Conservation (phyloP, 108 stramenopile species). For the Stephanodiscus triporus region DNA sequence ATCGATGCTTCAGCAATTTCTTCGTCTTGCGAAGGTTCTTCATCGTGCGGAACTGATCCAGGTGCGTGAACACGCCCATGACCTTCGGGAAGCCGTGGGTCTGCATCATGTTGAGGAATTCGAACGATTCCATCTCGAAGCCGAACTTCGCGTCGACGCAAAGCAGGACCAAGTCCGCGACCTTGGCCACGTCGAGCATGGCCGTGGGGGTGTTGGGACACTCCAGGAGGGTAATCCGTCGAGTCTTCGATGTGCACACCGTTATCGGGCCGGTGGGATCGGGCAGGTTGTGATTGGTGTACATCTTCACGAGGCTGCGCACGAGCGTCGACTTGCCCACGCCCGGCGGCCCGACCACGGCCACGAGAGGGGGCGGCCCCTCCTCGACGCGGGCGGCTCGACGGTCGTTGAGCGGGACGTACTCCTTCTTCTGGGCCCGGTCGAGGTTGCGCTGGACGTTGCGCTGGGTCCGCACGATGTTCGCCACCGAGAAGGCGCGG, state of each 20-base stretch:
- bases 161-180: slow-evolving; percentile 96
- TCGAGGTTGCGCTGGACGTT: slow-evolving; percentile 96
- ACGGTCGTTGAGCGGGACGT: slow-evolving; percentile 85
- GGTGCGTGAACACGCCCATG: slow-evolving; percentile 97
- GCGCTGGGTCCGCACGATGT: slow-evolving; percentile 90
- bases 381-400: slow-evolving; percentile 52
- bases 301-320: slow-evolving; percentile 94
- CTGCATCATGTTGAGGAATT: slow-evolving; percentile 98
- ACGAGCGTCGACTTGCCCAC: slow-evolving; percentile 97
- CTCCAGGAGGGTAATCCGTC: slow-evolving; percentile 95
- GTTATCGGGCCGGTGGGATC: slow-evolving; percentile 94
- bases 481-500: slow-evolving; percentile 95
- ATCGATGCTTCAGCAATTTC: slow-evolving; percentile 95
- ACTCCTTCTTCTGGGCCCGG: slow-evolving; percentile 94
- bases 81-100: slow-evolving; percentile 98
- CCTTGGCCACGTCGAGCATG: slow-evolving; percentile 98
- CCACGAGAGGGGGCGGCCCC: slow-evolving; percentile 88
- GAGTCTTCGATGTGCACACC: slow-evolving; percentile 90
- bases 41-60: slow-evolving; percentile 92
- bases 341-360: slow-evolving; percentile 94
- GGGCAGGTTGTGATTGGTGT: slow-evolving; percentile 92
- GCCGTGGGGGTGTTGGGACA: slow-evolving; percentile 92
- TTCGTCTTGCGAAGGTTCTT: slow-evolving; percentile 93
- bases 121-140: slow-evolving; percentile 99
- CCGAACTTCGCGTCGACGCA: slow-evolving; percentile 98